Evolutionary conservation across 2,329 filamentous ascomycete genomes (phyloP).

Genomic region (Coniochaeta sp.): DNA sequence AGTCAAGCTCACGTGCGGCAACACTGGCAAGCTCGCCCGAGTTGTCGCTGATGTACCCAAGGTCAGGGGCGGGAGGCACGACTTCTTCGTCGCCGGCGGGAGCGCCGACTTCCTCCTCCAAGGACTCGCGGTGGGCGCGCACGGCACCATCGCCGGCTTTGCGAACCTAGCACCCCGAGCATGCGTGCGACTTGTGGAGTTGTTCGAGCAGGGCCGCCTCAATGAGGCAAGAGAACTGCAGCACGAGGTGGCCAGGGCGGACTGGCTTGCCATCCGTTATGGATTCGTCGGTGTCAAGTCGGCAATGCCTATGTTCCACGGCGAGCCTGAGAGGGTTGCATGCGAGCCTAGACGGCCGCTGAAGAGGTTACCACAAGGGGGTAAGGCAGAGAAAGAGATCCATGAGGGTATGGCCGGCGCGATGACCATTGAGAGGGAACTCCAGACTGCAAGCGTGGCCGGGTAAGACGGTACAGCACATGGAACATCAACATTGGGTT

Average conservation of each 20-base stretch:
- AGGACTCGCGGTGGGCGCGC: slow-evolving; percentile 60
- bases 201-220: slow-evolving; percentile 51
- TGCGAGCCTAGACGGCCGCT: slow-evolving; percentile 33
- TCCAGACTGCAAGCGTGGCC: slow-evolving; percentile 13
- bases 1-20: slow-evolving; percentile 47
- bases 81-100: slow-evolving; percentile 64
- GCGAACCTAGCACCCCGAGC: slow-evolving; percentile 60
- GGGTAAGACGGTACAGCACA: neutral
- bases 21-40: slow-evolving; percentile 52
- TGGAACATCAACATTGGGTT: neutral
- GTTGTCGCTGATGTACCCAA: slow-evolving; percentile 32
- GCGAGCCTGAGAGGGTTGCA: slow-evolving; percentile 21
- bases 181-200: slow-evolving; percentile 52
- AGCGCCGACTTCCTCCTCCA: slow-evolving; percentile 70
- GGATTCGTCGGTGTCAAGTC: slow-evolving; percentile 42
- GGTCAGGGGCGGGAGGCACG: slow-evolving; percentile 9
- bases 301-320: slow-evolving; percentile 31
- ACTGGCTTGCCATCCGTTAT: slow-evolving; percentile 40
- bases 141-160: slow-evolving; percentile 64
- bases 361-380: slow-evolving; percentile 21
- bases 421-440: slow-evolving; percentile 21
- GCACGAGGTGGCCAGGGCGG: slow-evolving; percentile 32
- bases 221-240: slow-evolving; percentile 55
- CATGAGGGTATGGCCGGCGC: slow-evolving; percentile 21
- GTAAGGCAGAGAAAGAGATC: slow-evolving; percentile 27